Evolutionary conservation across 768 basidiomycete genomes (phyloP).

Genomic region (Candolleomyces aberdarensis): DNA sequence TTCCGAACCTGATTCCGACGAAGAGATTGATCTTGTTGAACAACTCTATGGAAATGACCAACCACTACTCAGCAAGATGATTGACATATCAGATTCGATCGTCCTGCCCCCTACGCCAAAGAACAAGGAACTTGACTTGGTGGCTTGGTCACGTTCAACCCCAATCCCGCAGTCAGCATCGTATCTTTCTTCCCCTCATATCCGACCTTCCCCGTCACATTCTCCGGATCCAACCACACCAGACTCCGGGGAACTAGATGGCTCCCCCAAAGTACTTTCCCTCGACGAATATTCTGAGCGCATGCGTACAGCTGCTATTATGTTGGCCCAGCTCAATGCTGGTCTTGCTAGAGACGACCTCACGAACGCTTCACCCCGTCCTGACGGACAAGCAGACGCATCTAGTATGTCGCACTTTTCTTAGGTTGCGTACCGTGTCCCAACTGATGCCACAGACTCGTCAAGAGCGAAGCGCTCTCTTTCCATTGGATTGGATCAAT

Average conservation of each 20-base stretch:
- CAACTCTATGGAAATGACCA: slow-evolving; percentile 85
- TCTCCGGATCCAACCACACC: not conserved
- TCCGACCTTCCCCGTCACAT: not conserved
- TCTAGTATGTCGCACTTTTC: not conserved
- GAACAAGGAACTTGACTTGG: slow-evolving; percentile 87
- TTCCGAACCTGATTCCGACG: slow-evolving; percentile 42
- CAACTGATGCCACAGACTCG: not conserved
- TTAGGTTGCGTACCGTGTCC: not conserved
- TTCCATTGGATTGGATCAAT: slow-evolving; percentile 2
- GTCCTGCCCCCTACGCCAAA: slow-evolving; percentile 79
- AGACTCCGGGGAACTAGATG: not conserved
- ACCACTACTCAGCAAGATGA: slow-evolving; percentile 62
- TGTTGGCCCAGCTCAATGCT: slow-evolving; percentile 95
- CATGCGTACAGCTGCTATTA: slow-evolving; percentile 97
- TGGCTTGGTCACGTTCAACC: slow-evolving; percentile 49
- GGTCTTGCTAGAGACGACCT: slow-evolving; percentile 56
- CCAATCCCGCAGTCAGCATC: slow-evolving; percentile 13
- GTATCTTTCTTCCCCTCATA: not conserved
- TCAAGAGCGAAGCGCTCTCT: slow-evolving; percentile 7
- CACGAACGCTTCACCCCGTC: slow-evolving; percentile 16
- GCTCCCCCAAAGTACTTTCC: slow-evolving; percentile 44
- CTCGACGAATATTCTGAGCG: slow-evolving; percentile 97
- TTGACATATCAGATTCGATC: slow-evolving; percentile 84
- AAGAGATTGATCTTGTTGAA: slow-evolving; percentile 96
- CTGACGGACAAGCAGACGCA: slow-evolving; percentile 10